These are phyloP conservation scores for Pythium rhizo-oryzae DNA, from an alignment of 352 stramenopile species.

Conservation along the genomic window DNA sequence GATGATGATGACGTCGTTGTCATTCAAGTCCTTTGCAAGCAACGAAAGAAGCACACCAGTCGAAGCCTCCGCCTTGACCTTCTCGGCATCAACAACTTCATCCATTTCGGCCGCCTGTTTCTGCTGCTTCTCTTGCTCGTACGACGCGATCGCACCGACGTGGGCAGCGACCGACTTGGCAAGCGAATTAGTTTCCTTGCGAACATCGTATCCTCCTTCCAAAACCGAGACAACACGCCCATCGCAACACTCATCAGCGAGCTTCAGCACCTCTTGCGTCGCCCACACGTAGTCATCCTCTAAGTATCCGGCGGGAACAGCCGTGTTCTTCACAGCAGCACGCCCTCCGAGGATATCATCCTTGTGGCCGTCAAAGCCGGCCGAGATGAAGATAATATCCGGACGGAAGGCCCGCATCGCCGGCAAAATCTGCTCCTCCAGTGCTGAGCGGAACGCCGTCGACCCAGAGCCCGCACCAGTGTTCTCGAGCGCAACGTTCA, in stretches of 20 bases:
- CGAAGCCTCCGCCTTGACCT: conserved; percentile 23
- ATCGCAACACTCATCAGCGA: conserved; percentile 77
- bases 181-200: conserved; percentile 78
- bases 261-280: conserved; percentile 73
- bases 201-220: conserved; percentile 87
- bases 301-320: conserved; percentile 74
- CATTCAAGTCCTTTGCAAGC: conserved; percentile 50
- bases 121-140: conserved; percentile 42
- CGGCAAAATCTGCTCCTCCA: conserved; percentile 69
- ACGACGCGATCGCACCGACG: conserved; percentile 70
- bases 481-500: conserved; percentile 85
- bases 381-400: conserved; percentile 89
- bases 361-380: conserved; percentile 86
- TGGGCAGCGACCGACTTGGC: conserved; percentile 82
- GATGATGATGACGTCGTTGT: conserved; percentile 57
- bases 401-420: conserved; percentile 73
- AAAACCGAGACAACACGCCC: conserved; percentile 84
- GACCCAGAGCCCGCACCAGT: conserved; percentile 66
- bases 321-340: conserved; percentile 78
- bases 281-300: conserved; percentile 86
- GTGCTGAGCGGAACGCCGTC: conserved; percentile 59
- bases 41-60: conserved; percentile 55
- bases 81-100: not conserved
- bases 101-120: conserved; percentile 27
- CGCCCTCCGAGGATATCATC: conserved; percentile 84